Evolutionary conservation across 2,329 filamentous ascomycete genomes (phyloP), one percentile per base, ranked within the genome.

Genomic region (Apiospora malaysiana): DNA sequence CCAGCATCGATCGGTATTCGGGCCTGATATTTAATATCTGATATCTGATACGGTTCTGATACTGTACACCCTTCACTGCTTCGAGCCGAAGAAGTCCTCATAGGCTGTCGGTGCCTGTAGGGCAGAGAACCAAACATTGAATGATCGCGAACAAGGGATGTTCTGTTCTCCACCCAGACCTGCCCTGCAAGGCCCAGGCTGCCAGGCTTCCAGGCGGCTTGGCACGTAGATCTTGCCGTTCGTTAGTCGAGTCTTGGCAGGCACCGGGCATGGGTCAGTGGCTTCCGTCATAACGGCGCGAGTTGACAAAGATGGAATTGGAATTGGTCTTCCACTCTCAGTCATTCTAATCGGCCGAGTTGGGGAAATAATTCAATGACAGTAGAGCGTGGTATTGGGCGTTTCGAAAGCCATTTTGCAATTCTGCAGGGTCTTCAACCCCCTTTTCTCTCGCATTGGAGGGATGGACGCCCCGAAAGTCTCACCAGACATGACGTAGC

Each of bases 1-100:
- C 51, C 27, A 32, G 25, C 18, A 10, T 37, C 12, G 27, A 37
- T 10, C 25, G 10, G 37, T 37, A 21, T 59, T 59, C 51, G 51
- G 51, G 25, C 47, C 47, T 45, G 40, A 16, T 45, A 18, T 14
- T 51, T 59, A 27, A 12, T 40, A 63, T n/a, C 6, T 40, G 9
- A n/a, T 63, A 63, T 63, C 56, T 63, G 56, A 63, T 63, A 63
- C 56, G 18, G 37, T 40, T 63, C 56, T 63, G 56, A 63, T 18
- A 63, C 56, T 37, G 3, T n/a, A 16, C 49, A 56, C 49, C 25
- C 49, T 56, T 56, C 49, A 56, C 40, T 42, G 40, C 40, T 42
- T 42, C 40, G 32, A 27, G 27, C 14, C 49, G 49, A 56, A 56
- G 49, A 27, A 14, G 14, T 56, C 49, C 49, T 25, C 49, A 51